A percentile compares a stretch with the other conserved stretches of the same genome.
Conservation (phyloP, 805 yeast species). For the Priceomyces medius region DNA sequence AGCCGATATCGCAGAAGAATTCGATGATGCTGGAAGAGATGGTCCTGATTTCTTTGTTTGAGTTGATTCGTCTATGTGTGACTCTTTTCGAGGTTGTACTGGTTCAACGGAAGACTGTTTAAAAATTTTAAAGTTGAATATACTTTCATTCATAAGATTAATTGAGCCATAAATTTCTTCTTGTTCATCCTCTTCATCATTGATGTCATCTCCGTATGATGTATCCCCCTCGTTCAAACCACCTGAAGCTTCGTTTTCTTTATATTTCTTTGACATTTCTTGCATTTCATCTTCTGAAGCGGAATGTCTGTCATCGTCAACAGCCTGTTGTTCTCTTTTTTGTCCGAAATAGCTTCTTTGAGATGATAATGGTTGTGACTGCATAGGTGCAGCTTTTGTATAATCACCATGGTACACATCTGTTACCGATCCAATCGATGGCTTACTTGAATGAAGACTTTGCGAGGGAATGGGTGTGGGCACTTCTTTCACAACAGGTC, state of each 20-base stretch:
- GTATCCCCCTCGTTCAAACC: constrained; percentile 6
- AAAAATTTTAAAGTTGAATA: constrained; percentile 35
- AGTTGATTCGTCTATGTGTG: not conserved
- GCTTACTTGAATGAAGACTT: not conserved
- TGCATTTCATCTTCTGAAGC: constrained; percentile 29
- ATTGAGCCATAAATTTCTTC: constrained; percentile 36
- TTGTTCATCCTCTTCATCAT: constrained; percentile 5
- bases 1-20: not conserved
- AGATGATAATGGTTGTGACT: constrained; percentile 52
- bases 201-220: not conserved
- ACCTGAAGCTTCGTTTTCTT: constrained; percentile 10
- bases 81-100: not conserved
- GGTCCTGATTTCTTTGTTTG: not conserved
- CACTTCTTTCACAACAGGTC: not conserved
- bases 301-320: constrained; percentile 27
- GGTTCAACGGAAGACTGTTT: constrained; percentile 7
- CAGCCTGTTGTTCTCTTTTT: constrained; percentile 1
- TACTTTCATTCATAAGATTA: constrained; percentile 35
- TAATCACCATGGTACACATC: constrained; percentile 51
- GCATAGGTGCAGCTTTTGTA: constrained; percentile 47
- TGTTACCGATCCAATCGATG: constrained; percentile 29
- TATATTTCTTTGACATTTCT: constrained; percentile 31
- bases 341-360: constrained; percentile 40
- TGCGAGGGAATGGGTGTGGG: not conserved
- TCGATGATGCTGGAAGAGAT: not conserved